Evolutionary conservation across 1,284 basidiomycete genomes (phyloP), one percentile per base, ranked within the genome.

Genomic region (Cutaneotrichosporon dermatis): DNA sequence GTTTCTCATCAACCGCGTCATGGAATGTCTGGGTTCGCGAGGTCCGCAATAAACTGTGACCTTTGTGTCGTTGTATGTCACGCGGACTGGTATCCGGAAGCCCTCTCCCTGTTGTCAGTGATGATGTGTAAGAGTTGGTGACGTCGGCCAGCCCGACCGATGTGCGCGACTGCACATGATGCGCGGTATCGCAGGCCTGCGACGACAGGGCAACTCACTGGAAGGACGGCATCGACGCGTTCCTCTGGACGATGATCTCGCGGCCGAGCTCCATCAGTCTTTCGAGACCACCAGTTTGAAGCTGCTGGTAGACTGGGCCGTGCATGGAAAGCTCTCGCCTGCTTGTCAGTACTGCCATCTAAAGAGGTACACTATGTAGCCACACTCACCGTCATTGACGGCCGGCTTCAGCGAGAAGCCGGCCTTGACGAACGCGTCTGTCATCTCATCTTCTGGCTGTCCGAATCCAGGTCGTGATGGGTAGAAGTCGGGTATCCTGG

Each of bases 41-140:
- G 85, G 68, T 98, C 95, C 9, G 85, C 83, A 69, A 97, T 88
- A 87, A 94, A 99, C 15, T 89, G 83, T 65, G 88, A 84, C 5
- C 74, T 92, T 94, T 10, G 85, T 80, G 67, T 97, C 93, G 69
- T 92, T 95, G 44, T 94, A 82, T 1, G 92, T 96, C 4, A 94
- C 92, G 63, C 95, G 82, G 4, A 87, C 86, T 0, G 92, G 92
- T 58, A 94, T 85, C 48, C 88, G 88, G 76, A 92, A 0, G 87
- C 83, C 16, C 87, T 85, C 15, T 85, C 69, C 5, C 91, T 93
- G 68, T 7, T 37, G 36, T 37, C 35, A 35, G 35, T 51, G 35
- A 13, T 5, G 35, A 5, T 34, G 13, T 51, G 46, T 11, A n/a
- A n/a, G 39, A 3, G 25, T 2, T 25, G n/a, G 12, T 41, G 16